Percentiles rank a stretch among this genome's conserved stretches.
These are phyloP conservation scores for Macrocybe gigantea DNA, from an alignment of 768 basidiomycete genomes.

Conservation along the genomic window DNA sequence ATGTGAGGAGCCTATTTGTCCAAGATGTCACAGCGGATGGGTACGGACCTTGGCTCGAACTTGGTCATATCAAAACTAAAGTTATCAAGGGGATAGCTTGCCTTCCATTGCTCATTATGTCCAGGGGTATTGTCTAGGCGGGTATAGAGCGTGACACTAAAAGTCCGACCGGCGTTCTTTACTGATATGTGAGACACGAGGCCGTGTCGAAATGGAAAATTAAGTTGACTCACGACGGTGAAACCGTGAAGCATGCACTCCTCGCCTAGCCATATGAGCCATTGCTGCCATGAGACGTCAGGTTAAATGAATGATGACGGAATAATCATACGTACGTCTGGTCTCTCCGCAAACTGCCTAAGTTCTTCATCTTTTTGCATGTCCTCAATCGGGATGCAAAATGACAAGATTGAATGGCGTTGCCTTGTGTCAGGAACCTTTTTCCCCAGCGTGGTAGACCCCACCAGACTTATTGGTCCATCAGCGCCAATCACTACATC, in stretches of 20 bases:
- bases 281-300: slow-evolving; percentile 14
- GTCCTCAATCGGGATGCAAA: slow-evolving; percentile 22
- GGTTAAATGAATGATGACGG: neutral
- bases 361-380: slow-evolving; percentile 28
- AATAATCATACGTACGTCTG: slow-evolving; percentile 20
- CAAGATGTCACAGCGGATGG: neutral
- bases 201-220: neutral
- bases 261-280: slow-evolving; percentile 28
- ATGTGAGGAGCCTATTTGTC: neutral
- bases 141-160: slow-evolving; percentile 19
- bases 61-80: slow-evolving; percentile 26
- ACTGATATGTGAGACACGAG: slow-evolving; percentile 1
- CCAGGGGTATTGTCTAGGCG: slow-evolving; percentile 14
- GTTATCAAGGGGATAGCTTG: slow-evolving; percentile 22
- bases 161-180: slow-evolving; percentile 21
- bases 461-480: slow-evolving; percentile 39
- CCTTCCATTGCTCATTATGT: slow-evolving; percentile 25
- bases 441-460: slow-evolving; percentile 24
- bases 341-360: slow-evolving; percentile 16
- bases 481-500: slow-evolving; percentile 61
- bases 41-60: slow-evolving; percentile 30
- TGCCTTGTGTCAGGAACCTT: slow-evolving; percentile 16
- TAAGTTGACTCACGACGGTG: slow-evolving; percentile 14
- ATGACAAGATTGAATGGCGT: slow-evolving; percentile 22
- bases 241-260: slow-evolving; percentile 21